Conservation (phyloP, 768 basidiomycete genomes). For the Coprinellus micaceus region DNA sequence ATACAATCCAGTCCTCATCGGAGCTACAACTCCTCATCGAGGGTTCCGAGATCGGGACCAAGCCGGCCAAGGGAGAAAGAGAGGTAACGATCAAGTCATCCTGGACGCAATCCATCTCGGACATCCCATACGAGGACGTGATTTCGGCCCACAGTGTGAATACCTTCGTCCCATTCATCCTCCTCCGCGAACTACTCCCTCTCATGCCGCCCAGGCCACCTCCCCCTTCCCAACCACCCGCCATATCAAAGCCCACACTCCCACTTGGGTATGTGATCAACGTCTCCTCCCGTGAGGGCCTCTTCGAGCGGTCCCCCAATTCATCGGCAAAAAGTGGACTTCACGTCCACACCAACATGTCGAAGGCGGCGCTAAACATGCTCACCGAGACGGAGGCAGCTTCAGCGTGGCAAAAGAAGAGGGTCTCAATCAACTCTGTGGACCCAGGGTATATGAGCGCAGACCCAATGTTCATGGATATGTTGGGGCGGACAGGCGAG, state of each 20-base stretch:
- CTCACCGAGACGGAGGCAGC: slow-evolving; percentile 32
- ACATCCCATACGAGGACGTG: slow-evolving; percentile 34
- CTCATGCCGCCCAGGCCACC: slow-evolving; percentile 18
- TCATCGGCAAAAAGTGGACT: slow-evolving; percentile 23
- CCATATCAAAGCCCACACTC: neutral
- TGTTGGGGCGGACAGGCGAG: slow-evolving; percentile 18
- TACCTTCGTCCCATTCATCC: slow-evolving; percentile 34
- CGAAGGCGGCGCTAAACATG: slow-evolving; percentile 37
- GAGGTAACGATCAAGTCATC: slow-evolving; percentile 20
- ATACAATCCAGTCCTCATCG: neutral
- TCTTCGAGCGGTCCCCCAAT: slow-evolving; percentile 25
- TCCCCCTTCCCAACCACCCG: neutral
- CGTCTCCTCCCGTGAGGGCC: slow-evolving; percentile 34
- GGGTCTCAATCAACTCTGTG: slow-evolving; percentile 31
- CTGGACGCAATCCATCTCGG: slow-evolving; percentile 30
- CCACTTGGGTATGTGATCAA: slow-evolving; percentile 29
- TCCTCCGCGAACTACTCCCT: slow-evolving; percentile 30
- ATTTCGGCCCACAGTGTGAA: slow-evolving; percentile 35
- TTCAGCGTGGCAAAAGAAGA: slow-evolving; percentile 24
- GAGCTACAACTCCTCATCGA: slow-evolving; percentile 1
- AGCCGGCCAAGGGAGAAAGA: neutral
- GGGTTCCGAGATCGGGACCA: neutral
- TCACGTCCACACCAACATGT: slow-evolving; percentile 37
- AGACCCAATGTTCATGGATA: slow-evolving; percentile 29
- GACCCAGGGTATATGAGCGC: slow-evolving; percentile 37